phyloP scores from a whole-genome alignment of 768 basidiomycete genomes.

The Collybia nuda region DNA sequence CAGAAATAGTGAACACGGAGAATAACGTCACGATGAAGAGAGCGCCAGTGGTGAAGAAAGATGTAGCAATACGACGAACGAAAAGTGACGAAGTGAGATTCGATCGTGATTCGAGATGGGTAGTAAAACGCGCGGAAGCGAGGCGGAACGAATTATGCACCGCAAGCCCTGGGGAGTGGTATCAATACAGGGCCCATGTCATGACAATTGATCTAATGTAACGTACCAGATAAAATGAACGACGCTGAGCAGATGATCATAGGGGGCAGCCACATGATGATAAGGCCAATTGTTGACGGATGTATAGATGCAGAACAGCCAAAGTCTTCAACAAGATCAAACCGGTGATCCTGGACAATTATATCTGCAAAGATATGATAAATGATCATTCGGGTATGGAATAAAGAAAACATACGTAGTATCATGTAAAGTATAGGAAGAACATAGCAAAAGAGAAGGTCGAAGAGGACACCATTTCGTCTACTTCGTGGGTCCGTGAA shows the following conservation, averaged over 20 bases:
- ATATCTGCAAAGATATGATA: slow-evolving; percentile 36
- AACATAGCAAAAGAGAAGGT: slow-evolving; percentile 48
- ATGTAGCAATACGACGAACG: slow-evolving; percentile 53
- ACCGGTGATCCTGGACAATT: slow-evolving; percentile 61
- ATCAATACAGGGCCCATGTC: background rate
- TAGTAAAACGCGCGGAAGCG: slow-evolving; percentile 22
- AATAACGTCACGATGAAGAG: slow-evolving; percentile 40
- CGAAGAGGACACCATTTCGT: slow-evolving; percentile 41
- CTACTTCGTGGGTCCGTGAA: slow-evolving; percentile 30
- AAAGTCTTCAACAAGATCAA: slow-evolving; percentile 55
- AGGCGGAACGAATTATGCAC: slow-evolving; percentile 29
- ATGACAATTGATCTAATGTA: background rate
- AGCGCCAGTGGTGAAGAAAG: slow-evolving; percentile 39
- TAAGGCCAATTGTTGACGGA: slow-evolving; percentile 37
- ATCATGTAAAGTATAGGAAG: slow-evolving; percentile 57
- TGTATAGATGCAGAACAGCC: slow-evolving; percentile 54
- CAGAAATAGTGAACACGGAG: slow-evolving; percentile 31
- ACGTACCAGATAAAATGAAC: slow-evolving; percentile 42
- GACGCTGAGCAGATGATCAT: slow-evolving; percentile 39
- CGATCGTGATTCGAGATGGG: slow-evolving; percentile 38
- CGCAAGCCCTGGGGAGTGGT: slow-evolving; percentile 25
- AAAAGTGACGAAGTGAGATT: slow-evolving; percentile 48
- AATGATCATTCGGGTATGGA: background rate
- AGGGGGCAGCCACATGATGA: slow-evolving; percentile 47
- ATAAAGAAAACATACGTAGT: slow-evolving; percentile 46